Conservation (phyloP, 805 yeast genomes). For the Debaryomyces hansenii region DNA sequence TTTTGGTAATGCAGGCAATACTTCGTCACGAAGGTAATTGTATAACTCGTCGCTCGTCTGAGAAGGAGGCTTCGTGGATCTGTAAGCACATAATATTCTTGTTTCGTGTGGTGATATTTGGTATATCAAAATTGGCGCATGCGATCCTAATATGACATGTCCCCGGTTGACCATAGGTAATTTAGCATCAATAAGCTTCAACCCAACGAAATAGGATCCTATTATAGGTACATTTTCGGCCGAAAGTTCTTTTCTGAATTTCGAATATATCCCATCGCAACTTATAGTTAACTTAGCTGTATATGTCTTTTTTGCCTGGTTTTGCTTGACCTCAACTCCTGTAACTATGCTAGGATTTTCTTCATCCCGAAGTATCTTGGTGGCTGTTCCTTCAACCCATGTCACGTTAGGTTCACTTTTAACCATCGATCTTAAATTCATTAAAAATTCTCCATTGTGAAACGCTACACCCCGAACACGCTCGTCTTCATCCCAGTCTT, state of each 20-base stretch:
- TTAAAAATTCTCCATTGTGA: conserved; percentile 88
- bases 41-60: conserved; percentile 54
- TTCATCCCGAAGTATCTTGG: conserved; percentile 56
- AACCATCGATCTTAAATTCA: conserved; percentile 73
- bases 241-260: conserved; percentile 75
- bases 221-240: conserved; percentile 62
- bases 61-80: conserved; percentile 72
- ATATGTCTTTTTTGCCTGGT: conserved; percentile 37
- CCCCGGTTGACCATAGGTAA: conserved; percentile 78
- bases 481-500: conserved; percentile 60
- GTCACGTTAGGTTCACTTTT: conserved; percentile 71
- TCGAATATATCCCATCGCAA: conserved; percentile 94
- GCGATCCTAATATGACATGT: conserved; percentile 83
- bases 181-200: conserved; percentile 71
- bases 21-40: conserved; percentile 57
- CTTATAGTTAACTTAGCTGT: conserved; percentile 71
- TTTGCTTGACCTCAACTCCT: conserved; percentile 69
- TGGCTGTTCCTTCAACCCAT: conserved; percentile 81
- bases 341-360: conserved; percentile 51
- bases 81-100: conserved; percentile 84
- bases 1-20: conserved; percentile 69
- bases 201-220: conserved; percentile 85
- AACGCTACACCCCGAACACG: conserved; percentile 77
- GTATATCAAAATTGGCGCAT: conserved; percentile 86
- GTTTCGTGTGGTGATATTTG: conserved; percentile 84